Conservation (phyloP, 805 yeast genomes). For the Candida yuanshanica region DNA sequence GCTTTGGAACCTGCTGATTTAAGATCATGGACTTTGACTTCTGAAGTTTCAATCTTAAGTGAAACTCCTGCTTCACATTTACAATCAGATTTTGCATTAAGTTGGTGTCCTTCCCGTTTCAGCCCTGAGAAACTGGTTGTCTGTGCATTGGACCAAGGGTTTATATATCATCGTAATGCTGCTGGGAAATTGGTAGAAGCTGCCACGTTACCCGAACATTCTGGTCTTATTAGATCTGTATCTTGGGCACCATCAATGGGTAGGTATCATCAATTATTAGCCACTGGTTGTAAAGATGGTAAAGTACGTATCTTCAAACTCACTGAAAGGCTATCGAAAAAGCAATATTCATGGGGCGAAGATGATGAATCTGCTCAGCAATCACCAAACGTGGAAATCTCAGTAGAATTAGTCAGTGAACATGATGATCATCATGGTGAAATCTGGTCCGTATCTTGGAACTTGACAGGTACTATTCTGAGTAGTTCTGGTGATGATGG, state of each 20-base stretch:
- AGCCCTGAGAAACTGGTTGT: conserved; percentile 76
- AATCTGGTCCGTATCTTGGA: conserved; percentile 97
- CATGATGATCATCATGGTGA: conserved; percentile 78
- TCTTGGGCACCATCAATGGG: conserved; percentile 98
- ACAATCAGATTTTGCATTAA: conserved; percentile 78
- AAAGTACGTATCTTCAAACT: conserved; percentile 79
- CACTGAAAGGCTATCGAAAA: conserved; percentile 32
- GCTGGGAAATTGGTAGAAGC: conserved; percentile 49
- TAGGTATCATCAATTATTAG: conserved; percentile 76
- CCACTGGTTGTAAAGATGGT: conserved; percentile 97
- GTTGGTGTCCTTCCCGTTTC: conserved; percentile 89
- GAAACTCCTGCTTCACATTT: conserved; percentile 73
- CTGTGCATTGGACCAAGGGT: conserved; percentile 82
- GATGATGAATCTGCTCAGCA: conserved; percentile 15
- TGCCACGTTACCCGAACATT: conserved; percentile 73
- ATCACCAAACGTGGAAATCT: conserved; percentile 25
- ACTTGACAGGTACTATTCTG: conserved; percentile 84
- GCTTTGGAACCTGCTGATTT: conserved; percentile 87
- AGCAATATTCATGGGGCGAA: conserved; percentile 8
- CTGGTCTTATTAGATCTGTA: conserved; percentile 80
- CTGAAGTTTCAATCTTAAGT: conserved; percentile 61
- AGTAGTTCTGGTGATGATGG: conserved; percentile 97
- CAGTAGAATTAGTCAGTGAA: conserved; percentile 57
- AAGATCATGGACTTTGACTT: conserved; percentile 71
- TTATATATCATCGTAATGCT: conserved; percentile 56